Conservation (phyloP, 2,329 filamentous ascomycete genomes). For the Colletotrichum agaves region DNA sequence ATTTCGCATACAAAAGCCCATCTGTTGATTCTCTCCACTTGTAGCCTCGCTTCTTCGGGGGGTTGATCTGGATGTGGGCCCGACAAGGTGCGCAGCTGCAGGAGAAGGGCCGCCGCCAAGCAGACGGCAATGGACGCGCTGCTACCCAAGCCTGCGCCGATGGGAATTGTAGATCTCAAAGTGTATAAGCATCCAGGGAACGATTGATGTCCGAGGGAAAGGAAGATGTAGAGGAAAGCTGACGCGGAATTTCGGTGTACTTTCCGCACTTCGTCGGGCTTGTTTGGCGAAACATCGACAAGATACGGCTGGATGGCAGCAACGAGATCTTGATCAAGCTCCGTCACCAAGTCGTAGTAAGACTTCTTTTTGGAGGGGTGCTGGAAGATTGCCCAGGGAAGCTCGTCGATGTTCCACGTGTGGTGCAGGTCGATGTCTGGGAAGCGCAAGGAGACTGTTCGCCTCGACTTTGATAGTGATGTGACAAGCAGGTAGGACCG, state of each 20-base stretch:
- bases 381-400: conserved; percentile 88
- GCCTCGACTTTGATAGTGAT: conserved; percentile 89
- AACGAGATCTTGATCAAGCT: conserved; percentile 84
- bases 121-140: conserved; percentile 96
- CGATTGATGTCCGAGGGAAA: conserved; percentile 83
- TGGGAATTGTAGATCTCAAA: conserved; percentile 91
- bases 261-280: conserved; percentile 78
- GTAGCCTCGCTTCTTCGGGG: conserved; percentile 83
- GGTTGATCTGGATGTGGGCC: conserved; percentile 95
- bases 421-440: conserved; percentile 90
- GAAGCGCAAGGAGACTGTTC: conserved; percentile 88
- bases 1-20: conserved; percentile 98
- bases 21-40: conserved; percentile 94
- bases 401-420: conserved; percentile 91
- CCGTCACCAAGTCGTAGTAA: conserved; percentile 90
- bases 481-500: conserved; percentile 97
- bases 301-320: conserved; percentile 85
- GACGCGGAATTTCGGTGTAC: conserved; percentile 85
- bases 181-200: conserved; percentile 89
- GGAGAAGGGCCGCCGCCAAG: conserved; percentile 81
- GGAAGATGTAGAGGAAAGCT: conserved; percentile 91
- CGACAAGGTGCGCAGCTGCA: conserved; percentile 88
- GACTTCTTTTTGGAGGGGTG: conserved; percentile 88
- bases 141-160: conserved; percentile 89
- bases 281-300: conserved; percentile 72